Base-by-base conservation (phyloP, 2,329 filamentous ascomycete species). In the Nemania serpens region DNA sequence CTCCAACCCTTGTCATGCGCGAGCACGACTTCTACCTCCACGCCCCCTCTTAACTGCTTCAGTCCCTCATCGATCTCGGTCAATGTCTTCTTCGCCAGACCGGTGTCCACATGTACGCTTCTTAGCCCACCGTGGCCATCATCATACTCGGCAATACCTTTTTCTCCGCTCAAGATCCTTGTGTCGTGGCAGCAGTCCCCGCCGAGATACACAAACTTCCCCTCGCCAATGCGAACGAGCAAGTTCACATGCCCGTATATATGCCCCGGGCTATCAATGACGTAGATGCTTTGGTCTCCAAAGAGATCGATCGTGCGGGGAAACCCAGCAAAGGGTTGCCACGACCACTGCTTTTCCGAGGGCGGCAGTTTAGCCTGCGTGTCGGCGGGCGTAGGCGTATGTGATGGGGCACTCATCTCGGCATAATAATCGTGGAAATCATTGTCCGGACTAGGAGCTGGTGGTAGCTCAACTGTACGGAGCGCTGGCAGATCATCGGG, bases 181-280 rank as follows among this genome's bases (percentile, higher is more conserved):
- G 72, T 71, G 67, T 85, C 81, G 64, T 86, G 83, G 61, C 80
- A 85, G 34, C 79, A 79, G 66, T 86, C 83, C 0, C 82, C 83
- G 7, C 77, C 80, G 0, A 86, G 75, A 65, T 79, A 81, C 1
- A 83, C 72, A 74, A 79, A 83, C 41, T 75, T 75, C 46, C 66
- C 57, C 4, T 73, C 69, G 0, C 68, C 75, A 0, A 74, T 75
- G 0, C 79, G 74, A 7, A 74, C 78, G 0, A 84, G 74, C 0
- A 84, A 62, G 61, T 83, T 84, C 1, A 84, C 68, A 60, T 84
- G 82, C 0, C 82, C 82, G 4, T 76, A 75, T 0, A 84, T 62
- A 66, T 84, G 82, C 0, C 82, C 82, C 0, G 82, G 82, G 0
- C 77, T 76, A 64, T 83, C 78, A 34, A 84, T 71, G 0, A 83